Base-by-base conservation (phyloP, 768 basidiomycete species). In the Leccinum barrowsii region DNA sequence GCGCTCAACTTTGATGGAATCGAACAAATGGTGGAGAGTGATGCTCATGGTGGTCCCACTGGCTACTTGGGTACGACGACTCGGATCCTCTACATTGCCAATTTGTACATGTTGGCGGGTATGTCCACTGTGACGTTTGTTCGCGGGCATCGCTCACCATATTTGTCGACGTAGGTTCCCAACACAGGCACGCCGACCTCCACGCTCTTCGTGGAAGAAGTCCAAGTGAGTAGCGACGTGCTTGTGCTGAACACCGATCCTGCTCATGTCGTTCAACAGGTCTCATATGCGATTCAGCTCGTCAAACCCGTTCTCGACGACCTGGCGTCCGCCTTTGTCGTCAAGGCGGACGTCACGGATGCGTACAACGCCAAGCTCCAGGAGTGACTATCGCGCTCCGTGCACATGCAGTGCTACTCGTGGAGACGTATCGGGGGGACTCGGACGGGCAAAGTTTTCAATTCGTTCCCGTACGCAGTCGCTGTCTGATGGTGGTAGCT, bases 391-490 rank as follows among this genome's bases (percentile, higher is more conserved):
- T 60, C 66, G 34, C 63, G 42, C 13, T 62, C 61, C 8, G 59
- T 65, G 49, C 72, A 70, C n/a, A 34, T 65, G 32, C 63, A 70
- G 7, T 80, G 77, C 59, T 52, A 60, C 19, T 78, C 79, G 12
- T 81, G 78, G 77, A 76, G 78, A 60, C 74, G 75, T 2, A 66
- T 63, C 1, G 70, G 69, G 7, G 69, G 73, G 6, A 68, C 54
- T 21, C 21, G 21, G 21, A 22, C 22, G 6, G 79, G 79, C 4
- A 79, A 75, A 56, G 62, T 74, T 11, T 72, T 68, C 30, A 70
- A 64, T 47, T 71, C 75, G 6, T 81, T 80, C 58, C 80, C 77
- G 32, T 77, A 80, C 64, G 58, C 64, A 2, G 64, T 66, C 7
- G 57, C 62, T 1, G 42, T 65, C 19, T 73, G 70, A 59, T 78